These are phyloP conservation scores for Lodderomyces margitis DNA, from an alignment of 1,139 yeast genomes.

Conservation along the genomic window DNA sequence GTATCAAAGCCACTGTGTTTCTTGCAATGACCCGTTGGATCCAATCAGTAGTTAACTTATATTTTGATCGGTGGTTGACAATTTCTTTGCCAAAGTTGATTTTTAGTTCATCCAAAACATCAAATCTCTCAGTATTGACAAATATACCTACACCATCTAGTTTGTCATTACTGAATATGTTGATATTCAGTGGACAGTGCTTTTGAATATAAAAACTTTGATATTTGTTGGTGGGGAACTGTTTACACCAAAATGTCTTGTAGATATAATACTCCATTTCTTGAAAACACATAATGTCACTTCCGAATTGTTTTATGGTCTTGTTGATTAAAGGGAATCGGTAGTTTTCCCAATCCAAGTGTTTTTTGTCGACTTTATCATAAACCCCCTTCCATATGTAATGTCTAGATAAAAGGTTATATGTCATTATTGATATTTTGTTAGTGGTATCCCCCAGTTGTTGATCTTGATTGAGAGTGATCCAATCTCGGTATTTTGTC, in stretches of 20 bases:
- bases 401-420: conserved; percentile 53
- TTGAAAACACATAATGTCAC: conserved; percentile 62
- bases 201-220: conserved; percentile 48
- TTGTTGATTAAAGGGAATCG: conserved; percentile 45
- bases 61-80: conserved; percentile 22
- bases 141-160: conserved; percentile 62
- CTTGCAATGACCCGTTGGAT: conserved; percentile 38
- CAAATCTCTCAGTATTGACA: conserved; percentile 45
- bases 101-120: conserved; percentile 38
- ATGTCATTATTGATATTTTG: conserved; percentile 41
- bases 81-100: conserved; percentile 44
- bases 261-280: conserved; percentile 55
- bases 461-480: conserved; percentile 11
- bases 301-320: conserved; percentile 36
- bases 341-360: conserved; percentile 43
- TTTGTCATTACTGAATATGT: conserved; percentile 28
- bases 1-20: conserved; percentile 55
- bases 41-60: conserved; percentile 37
- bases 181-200: conserved; percentile 10
- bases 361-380: conserved; percentile 44
- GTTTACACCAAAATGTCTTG: conserved; percentile 38
- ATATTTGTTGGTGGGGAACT: conserved; percentile 31
- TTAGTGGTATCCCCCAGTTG: conserved; percentile 2
- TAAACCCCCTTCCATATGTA: conserved; percentile 59
- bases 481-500: conserved; percentile 24